phyloP scores from a whole-genome alignment of 352 stramenopile species.

The Phytophthora cajani region DNA sequence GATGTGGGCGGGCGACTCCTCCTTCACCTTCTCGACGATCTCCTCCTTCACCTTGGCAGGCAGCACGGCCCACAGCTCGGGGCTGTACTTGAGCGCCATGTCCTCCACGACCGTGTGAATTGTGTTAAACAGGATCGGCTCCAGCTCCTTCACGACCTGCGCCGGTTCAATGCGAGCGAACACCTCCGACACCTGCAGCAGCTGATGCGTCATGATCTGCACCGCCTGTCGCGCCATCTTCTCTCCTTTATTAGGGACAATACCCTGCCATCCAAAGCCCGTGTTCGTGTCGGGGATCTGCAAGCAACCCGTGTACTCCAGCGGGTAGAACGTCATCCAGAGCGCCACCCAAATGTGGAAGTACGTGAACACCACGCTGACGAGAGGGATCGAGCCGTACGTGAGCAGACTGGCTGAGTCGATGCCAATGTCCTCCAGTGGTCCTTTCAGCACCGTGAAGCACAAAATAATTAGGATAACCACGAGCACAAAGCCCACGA shows the following conservation, averaged over 20 bases:
- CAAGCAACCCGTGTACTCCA: conserved; percentile 93
- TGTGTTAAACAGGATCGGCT: conserved; percentile 91
- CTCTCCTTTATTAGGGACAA: conserved; percentile 97
- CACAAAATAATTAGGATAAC: conserved; percentile 64
- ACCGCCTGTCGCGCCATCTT: conserved; percentile 97
- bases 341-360: conserved; percentile 96
- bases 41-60: conserved; percentile 86
- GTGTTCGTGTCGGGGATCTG: conserved; percentile 90
- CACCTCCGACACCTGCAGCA: conserved; percentile 93
- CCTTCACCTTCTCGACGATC: conserved; percentile 95
- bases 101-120: conserved; percentile 90
- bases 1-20: conserved; percentile 92
- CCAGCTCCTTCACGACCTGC: conserved; percentile 92
- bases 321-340: conserved; percentile 98
- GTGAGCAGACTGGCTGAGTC: conserved; percentile 73
- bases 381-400: conserved; percentile 85
- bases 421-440: conserved; percentile 61
- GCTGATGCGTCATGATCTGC: conserved; percentile 94
- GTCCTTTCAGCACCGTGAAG: conserved; percentile 77
- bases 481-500: conserved; percentile 59
- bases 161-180: conserved; percentile 92
- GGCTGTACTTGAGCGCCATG: conserved; percentile 91
- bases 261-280: conserved; percentile 97
- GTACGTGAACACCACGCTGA: conserved; percentile 93
- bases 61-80: conserved; percentile 81